Evolutionary conservation across 2,329 filamentous ascomycete species (phyloP).

Genomic region (Aspergillus clavatus): DNA sequence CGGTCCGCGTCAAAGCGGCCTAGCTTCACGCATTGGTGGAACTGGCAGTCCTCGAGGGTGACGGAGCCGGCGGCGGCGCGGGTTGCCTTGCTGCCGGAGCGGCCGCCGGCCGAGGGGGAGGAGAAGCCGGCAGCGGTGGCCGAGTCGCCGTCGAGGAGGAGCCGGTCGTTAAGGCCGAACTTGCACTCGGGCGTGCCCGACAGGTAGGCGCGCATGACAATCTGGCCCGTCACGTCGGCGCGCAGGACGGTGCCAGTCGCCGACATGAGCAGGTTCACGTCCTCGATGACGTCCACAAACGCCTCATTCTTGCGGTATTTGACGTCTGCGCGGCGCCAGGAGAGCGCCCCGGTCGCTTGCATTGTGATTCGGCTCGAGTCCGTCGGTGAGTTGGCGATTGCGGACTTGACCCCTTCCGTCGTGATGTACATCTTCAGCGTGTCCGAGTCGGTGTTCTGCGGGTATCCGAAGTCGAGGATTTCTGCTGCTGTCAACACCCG

Average conservation of each 20-base stretch:
- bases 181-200: constrained; percentile 97
- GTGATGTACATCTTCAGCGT: constrained; percentile 99
- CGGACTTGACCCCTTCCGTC: constrained; percentile 95
- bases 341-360: constrained; percentile 95
- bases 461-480: constrained; percentile 98
- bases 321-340: constrained; percentile 95
- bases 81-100: constrained; percentile 69
- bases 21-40: constrained; percentile 97
- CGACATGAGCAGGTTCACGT: constrained; percentile 99
- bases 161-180: constrained; percentile 92
- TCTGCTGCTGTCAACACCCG: constrained; percentile 53
- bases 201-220: constrained; percentile 97
- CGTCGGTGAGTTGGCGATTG: constrained; percentile 59
- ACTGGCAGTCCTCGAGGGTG: constrained; percentile 94
- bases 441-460: constrained; percentile 97
- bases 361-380: constrained; percentile 98
- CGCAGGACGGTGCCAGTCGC: constrained; percentile 90
- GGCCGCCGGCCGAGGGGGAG: constrained; percentile 52
- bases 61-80: constrained; percentile 94
- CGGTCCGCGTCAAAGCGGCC: constrained; percentile 95
- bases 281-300: constrained; percentile 98
- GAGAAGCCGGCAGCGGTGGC: constrained; percentile 60
- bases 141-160: constrained; percentile 75
- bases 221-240: constrained; percentile 94
- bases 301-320: constrained; percentile 99